phyloP scores from a whole-genome alignment of 148 eudicot species.

The Camellia japonica region DNA sequence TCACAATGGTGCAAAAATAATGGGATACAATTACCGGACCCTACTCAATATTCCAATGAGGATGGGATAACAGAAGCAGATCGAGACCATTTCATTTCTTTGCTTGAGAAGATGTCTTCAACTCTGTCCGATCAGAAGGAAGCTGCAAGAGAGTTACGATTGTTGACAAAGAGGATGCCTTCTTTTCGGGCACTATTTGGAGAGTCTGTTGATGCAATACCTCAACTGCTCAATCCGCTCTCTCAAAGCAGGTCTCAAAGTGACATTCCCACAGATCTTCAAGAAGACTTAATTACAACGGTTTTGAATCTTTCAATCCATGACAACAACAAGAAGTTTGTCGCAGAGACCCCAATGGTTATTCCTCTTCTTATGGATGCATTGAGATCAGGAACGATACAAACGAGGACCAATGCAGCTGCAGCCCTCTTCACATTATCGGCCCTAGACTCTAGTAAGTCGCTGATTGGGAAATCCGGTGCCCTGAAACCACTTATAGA shows the following conservation, averaged over 20 bases:
- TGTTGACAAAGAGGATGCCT: conserved; percentile 70
- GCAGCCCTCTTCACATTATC: conserved; percentile 92
- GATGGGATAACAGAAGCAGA: conserved; percentile 60
- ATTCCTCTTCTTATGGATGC: conserved; percentile 64
- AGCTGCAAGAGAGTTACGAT: conserved; percentile 77
- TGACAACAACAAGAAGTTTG: conserved; percentile 87
- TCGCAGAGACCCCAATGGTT: conserved; percentile 77
- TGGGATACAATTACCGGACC: conserved; percentile 51
- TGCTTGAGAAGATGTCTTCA: conserved; percentile 69
- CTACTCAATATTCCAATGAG: conserved; percentile 34
- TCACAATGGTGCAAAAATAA: conserved; percentile 64
- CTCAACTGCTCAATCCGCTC: conserved; percentile 56
- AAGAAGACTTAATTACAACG: conserved; percentile 85
- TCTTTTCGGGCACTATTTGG: conserved; percentile 83
- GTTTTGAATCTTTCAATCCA: conserved; percentile 84
- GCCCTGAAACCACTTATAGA: conserved; percentile 68
- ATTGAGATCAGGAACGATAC: conserved; percentile 54
- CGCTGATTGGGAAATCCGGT: conserved; percentile 72
- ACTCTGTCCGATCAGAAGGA: conserved; percentile 65
- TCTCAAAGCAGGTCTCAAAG: conserved; percentile 18
- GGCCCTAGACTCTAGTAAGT: conserved; percentile 85
- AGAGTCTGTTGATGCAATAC: conserved; percentile 52
- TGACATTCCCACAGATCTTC: conserved; percentile 51
- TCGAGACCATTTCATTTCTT: conserved; percentile 45
- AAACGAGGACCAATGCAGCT: conserved; percentile 84